Base-by-base conservation (phyloP, 345 rosid genomes). In the Acer yangbiense region DNA sequence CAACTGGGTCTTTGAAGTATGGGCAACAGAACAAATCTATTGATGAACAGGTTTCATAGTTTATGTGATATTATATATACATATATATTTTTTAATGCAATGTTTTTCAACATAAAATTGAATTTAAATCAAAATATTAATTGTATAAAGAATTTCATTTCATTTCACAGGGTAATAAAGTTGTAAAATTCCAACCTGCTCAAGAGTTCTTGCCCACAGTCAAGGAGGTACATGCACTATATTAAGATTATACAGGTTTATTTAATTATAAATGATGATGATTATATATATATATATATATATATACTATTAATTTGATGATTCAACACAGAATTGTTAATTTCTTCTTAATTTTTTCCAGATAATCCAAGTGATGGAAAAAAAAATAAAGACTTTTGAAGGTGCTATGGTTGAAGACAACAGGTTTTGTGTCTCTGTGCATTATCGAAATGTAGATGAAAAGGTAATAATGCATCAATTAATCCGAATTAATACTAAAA, bases 351-450 rank as follows among this genome's bases (percentile, higher is more conserved):
- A 35, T 3, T 62, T 17, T 43, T 7, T 2, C 57, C 71, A 89
- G 92, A 82, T 89, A 6, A 65, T 62, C 12, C 63, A 66, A 7
- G 78, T 68, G 21, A 65, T 89, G 55, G 81, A 80, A 73, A 81
- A 85, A 66, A 43, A 76, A 78, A 69, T 61, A 10, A 58, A 16
- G 62, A 70, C 76, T 29, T 78, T 85, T 9, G 27, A 81, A 66
- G 92, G 92, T 43, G 86, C 89, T 29, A 74, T 77, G 39, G 75
- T 89, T 2, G 92, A 89, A 73, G 87, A 89, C 76, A 89, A 89
- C 63, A 71, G 75, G 54, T 89, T 87, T 54, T 89, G 92, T 41
- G 43, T 85, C 74, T 89, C 92, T 13, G 90, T 89, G 43, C 92
- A 89, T 74, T 89, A 72, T 60, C 80, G 92, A 57, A 78, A 80